Percentiles rank a stretch among this genome's conserved stretches.
These are phyloP conservation scores for Aspergillus versicolor DNA, from an alignment of 2,329 filamentous ascomycete genomes.

Conservation along the genomic window DNA sequence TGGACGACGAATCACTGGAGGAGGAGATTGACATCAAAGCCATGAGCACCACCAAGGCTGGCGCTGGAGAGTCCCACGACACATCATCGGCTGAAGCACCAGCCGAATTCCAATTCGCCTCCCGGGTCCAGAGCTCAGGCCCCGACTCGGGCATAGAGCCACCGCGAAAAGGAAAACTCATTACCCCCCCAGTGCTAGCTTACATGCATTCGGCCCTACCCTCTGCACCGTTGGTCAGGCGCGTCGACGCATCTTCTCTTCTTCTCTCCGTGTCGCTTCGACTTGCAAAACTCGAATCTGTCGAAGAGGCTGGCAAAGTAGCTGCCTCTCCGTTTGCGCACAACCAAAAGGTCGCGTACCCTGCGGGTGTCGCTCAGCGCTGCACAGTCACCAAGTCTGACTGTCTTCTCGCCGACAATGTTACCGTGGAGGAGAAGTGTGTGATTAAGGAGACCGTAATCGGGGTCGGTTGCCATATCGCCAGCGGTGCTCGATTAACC, in stretches of 20 bases:
- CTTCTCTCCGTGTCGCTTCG: slow-evolving; percentile 79
- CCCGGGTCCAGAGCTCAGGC: slow-evolving; percentile 27
- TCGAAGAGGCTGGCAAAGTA: slow-evolving; percentile 60
- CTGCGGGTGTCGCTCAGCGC: slow-evolving; percentile 74
- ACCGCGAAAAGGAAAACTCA: slow-evolving; percentile 32
- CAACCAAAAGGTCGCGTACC: slow-evolving; percentile 75
- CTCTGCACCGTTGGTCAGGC: slow-evolving; percentile 68
- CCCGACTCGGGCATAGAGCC: slow-evolving; percentile 4
- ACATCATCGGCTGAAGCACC: neutral
- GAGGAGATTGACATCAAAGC: slow-evolving; percentile 55
- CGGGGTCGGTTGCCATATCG: slow-evolving; percentile 82
- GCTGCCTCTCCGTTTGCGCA: slow-evolving; percentile 73
- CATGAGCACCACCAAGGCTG: slow-evolving; percentile 54
- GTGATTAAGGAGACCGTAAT: slow-evolving; percentile 93
- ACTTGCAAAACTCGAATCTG: slow-evolving; percentile 74
- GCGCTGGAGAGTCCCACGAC: slow-evolving; percentile 18
- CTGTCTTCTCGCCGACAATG: slow-evolving; percentile 82
- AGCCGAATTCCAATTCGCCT: slow-evolving; percentile 22
- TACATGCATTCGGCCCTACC: slow-evolving; percentile 66
- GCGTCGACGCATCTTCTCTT: slow-evolving; percentile 82
- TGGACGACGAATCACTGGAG: slow-evolving; percentile 45
- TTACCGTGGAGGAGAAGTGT: slow-evolving; percentile 81
- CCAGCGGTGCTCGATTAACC: slow-evolving; percentile 79
- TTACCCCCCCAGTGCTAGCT: slow-evolving; percentile 72
- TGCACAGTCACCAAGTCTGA: slow-evolving; percentile 82